Conservation (phyloP, 2,329 filamentous ascomycete species). For the Neonectria magnoliae region DNA sequence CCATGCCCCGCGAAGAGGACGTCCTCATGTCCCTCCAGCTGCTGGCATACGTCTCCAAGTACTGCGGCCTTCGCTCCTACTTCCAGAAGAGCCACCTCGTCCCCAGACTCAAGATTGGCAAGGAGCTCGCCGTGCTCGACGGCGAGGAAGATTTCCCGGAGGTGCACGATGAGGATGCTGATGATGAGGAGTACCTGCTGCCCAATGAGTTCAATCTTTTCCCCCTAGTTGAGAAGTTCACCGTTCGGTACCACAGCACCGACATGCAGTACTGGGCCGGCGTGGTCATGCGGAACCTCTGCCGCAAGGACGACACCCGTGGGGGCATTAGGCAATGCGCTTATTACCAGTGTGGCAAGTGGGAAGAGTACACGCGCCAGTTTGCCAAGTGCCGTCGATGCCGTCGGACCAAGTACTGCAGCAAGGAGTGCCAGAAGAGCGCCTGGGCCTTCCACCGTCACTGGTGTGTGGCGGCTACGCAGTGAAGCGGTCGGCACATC, state of each 20-base stretch:
- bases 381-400: slow-evolving; percentile 98
- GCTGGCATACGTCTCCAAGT: slow-evolving; percentile 97
- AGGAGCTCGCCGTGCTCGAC: slow-evolving; percentile 83
- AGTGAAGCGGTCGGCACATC: slow-evolving; percentile 47
- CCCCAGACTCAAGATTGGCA: slow-evolving; percentile 88
- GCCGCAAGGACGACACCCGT: slow-evolving; percentile 94
- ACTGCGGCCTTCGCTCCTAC: slow-evolving; percentile 94
- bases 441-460: slow-evolving; percentile 98
- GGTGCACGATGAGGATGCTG: slow-evolving; percentile 63
- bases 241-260: slow-evolving; percentile 90
- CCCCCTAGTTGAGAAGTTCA: slow-evolving; percentile 97
- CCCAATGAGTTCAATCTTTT: slow-evolving; percentile 99
- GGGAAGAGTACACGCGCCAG: slow-evolving; percentile 96
- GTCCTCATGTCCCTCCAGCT: slow-evolving; percentile 98
- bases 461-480: slow-evolving; percentile 86
- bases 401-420: slow-evolving; percentile 97
- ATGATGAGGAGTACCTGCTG: slow-evolving; percentile 87
- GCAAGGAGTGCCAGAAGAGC: slow-evolving; percentile 99
- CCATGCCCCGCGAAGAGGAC: slow-evolving; percentile 96
- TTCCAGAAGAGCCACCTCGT: slow-evolving; percentile 96
- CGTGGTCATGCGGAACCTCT: slow-evolving; percentile 98
- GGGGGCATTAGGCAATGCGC: slow-evolving; percentile 97
- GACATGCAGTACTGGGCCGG: slow-evolving; percentile 99
- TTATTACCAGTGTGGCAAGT: slow-evolving; percentile 97
- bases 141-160: slow-evolving; percentile 64